A percentile compares a stretch with the other conserved stretches of the same genome.
Evolutionary conservation across 768 basidiomycete genomes (phyloP).

Genomic region (Mrakia blollopis): DNA sequence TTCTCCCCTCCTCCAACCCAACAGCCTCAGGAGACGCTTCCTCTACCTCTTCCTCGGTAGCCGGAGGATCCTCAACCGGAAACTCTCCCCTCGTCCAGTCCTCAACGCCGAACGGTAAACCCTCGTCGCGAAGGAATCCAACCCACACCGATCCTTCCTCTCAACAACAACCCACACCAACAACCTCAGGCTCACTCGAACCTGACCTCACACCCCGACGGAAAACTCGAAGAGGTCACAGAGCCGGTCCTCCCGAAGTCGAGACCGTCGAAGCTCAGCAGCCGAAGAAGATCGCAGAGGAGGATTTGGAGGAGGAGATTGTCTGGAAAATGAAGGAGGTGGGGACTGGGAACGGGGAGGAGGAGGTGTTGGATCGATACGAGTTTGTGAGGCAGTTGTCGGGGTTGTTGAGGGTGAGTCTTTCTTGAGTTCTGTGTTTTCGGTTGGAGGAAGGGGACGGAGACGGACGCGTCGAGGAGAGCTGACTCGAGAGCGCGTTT

Average conservation of each 20-base stretch:
- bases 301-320: constrained; percentile 22
- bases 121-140: too few relatives aligned
- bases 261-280: neutral
- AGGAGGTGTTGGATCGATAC: neutral
- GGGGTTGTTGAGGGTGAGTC: constrained; percentile 19
- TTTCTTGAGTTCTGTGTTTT: neutral
- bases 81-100: constrained; percentile 3
- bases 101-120: too few relatives aligned
- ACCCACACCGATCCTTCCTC: too few relatives aligned
- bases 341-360: neutral
- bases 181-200: too few relatives aligned
- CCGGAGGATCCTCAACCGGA: neutral
- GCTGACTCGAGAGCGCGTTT: neutral
- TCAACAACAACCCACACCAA: too few relatives aligned
- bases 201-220: neutral
- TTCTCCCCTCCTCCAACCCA: neutral
- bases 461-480: neutral
- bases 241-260: neutral
- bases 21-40: neutral
- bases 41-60: neutral
- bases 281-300: neutral
- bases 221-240: neutral
- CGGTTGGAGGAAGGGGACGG: neutral
- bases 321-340: constrained; percentile 4
- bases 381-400: constrained; percentile 6